Evolutionary conservation across 2,329 filamentous ascomycete genomes (phyloP).

Genomic region (Neopestalotiopsis clavispora): DNA sequence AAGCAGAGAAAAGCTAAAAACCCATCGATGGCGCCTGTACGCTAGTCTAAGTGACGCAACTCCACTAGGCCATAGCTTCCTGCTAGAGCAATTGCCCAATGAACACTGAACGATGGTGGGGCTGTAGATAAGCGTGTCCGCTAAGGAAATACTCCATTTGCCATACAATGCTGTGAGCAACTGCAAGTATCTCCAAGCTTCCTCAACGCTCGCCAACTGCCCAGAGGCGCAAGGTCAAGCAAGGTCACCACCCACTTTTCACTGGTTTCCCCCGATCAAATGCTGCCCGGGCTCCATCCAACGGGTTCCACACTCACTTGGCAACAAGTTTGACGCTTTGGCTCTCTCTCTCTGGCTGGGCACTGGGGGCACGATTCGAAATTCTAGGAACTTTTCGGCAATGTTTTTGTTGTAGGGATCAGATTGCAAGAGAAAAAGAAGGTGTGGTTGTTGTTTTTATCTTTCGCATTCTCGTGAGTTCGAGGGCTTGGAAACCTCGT

Average conservation of each 20-base stretch:
- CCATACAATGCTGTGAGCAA: not conserved
- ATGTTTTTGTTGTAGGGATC: not conserved
- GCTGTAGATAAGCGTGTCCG: constrained; percentile 13
- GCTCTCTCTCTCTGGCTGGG: not conserved
- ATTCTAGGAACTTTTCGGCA: not conserved
- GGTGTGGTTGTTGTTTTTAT: not conserved
- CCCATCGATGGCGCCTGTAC: not conserved
- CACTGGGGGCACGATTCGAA: not conserved
- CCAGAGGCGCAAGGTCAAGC: not conserved
- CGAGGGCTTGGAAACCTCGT: not conserved
- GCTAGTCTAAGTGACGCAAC: constrained; percentile 9
- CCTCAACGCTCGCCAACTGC: not conserved
- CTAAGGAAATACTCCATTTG: not conserved
- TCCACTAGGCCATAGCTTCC: constrained; percentile 6
- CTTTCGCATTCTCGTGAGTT: not conserved
- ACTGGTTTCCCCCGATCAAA: not conserved
- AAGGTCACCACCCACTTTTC: constrained; percentile 1
- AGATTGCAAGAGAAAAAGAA: not conserved
- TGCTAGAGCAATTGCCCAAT: constrained; percentile 11
- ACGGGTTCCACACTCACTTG: not conserved
- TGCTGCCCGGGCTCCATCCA: not conserved
- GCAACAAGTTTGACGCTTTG: not conserved
- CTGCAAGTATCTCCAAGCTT: constrained; percentile 2
- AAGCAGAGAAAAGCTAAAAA: not conserved
- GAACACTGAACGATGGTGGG: constrained; percentile 1